Percentiles rank a stretch among this genome's conserved stretches.
phyloP scores from a whole-genome alignment of 2,329 filamentous ascomycete genomes.

The Colletotrichum aenigma region DNA sequence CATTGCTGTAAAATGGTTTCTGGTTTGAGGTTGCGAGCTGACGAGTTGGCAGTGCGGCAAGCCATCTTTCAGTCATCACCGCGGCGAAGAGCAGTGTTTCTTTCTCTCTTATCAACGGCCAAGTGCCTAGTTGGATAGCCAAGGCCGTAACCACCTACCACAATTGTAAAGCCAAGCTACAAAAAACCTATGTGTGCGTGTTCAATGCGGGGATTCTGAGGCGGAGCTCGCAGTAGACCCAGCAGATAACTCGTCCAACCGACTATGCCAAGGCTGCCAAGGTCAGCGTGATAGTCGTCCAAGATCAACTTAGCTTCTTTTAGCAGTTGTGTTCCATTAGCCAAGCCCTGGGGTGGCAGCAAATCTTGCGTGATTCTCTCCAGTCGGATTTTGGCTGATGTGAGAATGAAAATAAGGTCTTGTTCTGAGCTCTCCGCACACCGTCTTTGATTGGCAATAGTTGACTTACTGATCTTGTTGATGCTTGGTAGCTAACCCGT shows the following conservation, averaged over 20 bases:
- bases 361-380: neutral
- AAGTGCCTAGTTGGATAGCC: neutral
- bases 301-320: slow-evolving; percentile 2
- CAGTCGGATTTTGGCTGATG: neutral
- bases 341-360: neutral
- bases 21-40: neutral
- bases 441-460: neutral
- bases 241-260: neutral
- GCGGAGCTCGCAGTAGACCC: neutral
- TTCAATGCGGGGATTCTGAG: neutral
- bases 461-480: neutral
- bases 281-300: neutral
- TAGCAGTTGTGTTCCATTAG: neutral
- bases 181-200: neutral
- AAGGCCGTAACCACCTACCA: neutral
- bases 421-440: neutral
- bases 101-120: neutral
- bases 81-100: neutral
- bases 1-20: neutral
- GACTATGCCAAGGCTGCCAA: neutral
- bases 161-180: neutral
- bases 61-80: neutral
- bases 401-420: neutral
- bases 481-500: neutral
- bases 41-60: neutral